Percentiles rank a stretch among this genome's conserved stretches.
Conservation (phyloP, 768 basidiomycete species). For the Chlorophyllum brunneum region DNA sequence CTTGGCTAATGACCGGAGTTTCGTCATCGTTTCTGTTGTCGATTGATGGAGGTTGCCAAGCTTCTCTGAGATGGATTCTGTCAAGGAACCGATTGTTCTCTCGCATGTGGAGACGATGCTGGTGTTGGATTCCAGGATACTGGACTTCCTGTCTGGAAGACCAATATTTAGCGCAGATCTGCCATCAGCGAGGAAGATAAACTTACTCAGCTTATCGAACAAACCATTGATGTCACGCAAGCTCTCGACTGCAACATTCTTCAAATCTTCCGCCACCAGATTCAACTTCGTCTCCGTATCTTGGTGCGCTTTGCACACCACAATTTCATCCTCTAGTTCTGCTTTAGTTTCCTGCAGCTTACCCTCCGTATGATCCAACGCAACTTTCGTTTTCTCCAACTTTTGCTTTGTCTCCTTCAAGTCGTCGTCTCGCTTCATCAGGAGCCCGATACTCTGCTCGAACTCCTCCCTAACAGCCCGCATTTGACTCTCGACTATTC, state of each 20-base stretch:
- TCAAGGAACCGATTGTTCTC: constrained; percentile 50
- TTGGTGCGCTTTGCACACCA: constrained; percentile 76
- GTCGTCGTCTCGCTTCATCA: constrained; percentile 76
- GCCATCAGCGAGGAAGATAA: not conserved
- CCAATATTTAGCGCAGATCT: constrained; percentile 11
- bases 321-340: constrained; percentile 74
- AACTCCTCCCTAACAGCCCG: constrained; percentile 82
- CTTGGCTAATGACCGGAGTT: constrained; percentile 32
- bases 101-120: constrained; percentile 62
- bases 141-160: constrained; percentile 66
- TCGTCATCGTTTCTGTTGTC: constrained; percentile 48
- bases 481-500: constrained; percentile 81
- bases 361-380: constrained; percentile 48
- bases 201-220: constrained; percentile 81
- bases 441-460: constrained; percentile 78
- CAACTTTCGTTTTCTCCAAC: constrained; percentile 47
- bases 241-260: constrained; percentile 61
- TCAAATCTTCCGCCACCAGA: constrained; percentile 67
- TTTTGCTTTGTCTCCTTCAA: constrained; percentile 57
- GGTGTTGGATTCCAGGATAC: constrained; percentile 59
- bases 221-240: constrained; percentile 65
- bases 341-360: constrained; percentile 56
- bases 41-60: constrained; percentile 60
- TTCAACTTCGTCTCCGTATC: constrained; percentile 69
- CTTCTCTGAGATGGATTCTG: constrained; percentile 49